Evolutionary conservation across 805 yeast species (phyloP), one percentile per base, ranked within the genome.

Genomic region (Candida piceae): DNA sequence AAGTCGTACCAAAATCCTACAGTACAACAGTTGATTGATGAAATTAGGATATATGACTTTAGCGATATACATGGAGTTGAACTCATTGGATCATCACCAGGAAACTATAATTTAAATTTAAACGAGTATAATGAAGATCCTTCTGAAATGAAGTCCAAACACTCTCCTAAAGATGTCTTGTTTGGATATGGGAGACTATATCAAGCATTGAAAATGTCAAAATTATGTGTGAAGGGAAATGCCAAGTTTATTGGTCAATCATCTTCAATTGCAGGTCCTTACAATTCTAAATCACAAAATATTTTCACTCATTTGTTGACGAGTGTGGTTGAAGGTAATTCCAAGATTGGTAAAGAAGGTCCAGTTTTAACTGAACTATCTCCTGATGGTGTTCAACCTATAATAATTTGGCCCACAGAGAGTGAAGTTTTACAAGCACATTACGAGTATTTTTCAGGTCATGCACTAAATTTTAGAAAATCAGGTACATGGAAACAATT

Each of bases 61-160:
- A 51, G 51, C 29, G 44, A 63, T 0, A 60, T 80, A 0, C 11
- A n/a, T 5, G 63, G 64, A 18, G 81, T 72, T 4, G 74, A 76
- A 16, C 69, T 80, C 32, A 50, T 80, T 7, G 75, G 72, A 3
- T 77, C 85, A 1, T 60, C 71, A 0, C 83, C 86, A 0, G 74
- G 78, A 1, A 44, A 44, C 0, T 57, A 62, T 35, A 25, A 29
- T 13, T 42, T 56, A 22, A 22, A 38, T 4, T 27, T 44, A n/a
- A 40, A 42, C 26, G 50, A n/a, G n/a, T n/a, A n/a, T n/a, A n/a
- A n/a, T n/a, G n/a, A n/a, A n/a, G n/a, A n/a, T n/a, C n/a, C n/a
- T n/a, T n/a, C n/a, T n/a, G n/a, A n/a, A 18, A 22, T 7, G 25
- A 26, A n/a, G 9, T 24, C 19, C 10, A 20, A 42, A 26, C 15